These are phyloP conservation scores for Parascedosporium putredinis DNA, from an alignment of 2,329 filamentous ascomycete species.

Conservation along the genomic window DNA sequence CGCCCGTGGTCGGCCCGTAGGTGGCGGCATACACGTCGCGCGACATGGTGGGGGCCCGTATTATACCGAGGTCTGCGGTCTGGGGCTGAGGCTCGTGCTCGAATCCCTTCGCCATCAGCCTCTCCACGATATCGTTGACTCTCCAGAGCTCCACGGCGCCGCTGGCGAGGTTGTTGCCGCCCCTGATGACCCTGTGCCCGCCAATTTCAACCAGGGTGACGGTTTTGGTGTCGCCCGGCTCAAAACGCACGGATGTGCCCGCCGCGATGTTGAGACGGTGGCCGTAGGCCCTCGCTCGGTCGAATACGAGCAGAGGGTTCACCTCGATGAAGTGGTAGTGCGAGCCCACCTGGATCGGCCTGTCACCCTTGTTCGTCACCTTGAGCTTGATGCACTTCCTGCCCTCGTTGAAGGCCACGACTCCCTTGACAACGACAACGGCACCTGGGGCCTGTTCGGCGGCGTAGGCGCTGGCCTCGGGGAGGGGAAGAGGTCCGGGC, in stretches of 20 bases:
- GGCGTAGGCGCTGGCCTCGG: constrained; percentile 55
- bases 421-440: constrained; percentile 59
- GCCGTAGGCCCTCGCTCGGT: constrained; percentile 72
- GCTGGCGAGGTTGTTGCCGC: constrained; percentile 70
- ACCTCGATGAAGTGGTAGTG: constrained; percentile 95
- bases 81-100: constrained; percentile 62
- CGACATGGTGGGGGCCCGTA: constrained; percentile 61
- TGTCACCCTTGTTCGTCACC: constrained; percentile 78
- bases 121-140: constrained; percentile 54
- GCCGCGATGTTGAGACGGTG: constrained; percentile 83
- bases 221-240: constrained; percentile 85
- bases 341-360: constrained; percentile 85
- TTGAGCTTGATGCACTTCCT: constrained; percentile 62
- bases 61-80: constrained; percentile 36
- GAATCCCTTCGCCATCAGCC: constrained; percentile 64
- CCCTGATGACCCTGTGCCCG: constrained; percentile 67
- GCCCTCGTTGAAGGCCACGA: constrained; percentile 61
- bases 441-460: constrained; percentile 66
- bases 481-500: constrained; percentile 56
- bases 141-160: constrained; percentile 58
- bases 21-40: constrained; percentile 71
- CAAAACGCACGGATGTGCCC: constrained; percentile 85
- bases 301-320: constrained; percentile 85
- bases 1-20: constrained; percentile 88
- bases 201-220: constrained; percentile 84